Evolutionary conservation across 202 grass and related monocot genomes (phyloP), one percentile per base, ranked within the genome.

Genomic region (Eragrostis tef): DNA sequence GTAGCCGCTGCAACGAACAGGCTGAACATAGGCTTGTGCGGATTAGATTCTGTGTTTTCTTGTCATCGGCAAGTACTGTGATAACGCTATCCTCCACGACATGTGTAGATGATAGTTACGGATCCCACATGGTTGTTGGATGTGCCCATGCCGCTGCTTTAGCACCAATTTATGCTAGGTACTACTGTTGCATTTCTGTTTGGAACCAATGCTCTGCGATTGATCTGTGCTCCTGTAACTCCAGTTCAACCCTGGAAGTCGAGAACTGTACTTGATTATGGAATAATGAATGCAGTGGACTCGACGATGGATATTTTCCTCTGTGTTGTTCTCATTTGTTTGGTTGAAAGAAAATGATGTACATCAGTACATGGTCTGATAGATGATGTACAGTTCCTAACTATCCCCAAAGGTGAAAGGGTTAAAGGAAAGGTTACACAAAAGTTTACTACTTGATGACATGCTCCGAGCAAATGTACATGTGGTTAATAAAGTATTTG

Each of bases 281-380:
- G 34, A 26, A 21, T 41, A 41, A 19, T 64, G 47, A 69, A 80
- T 48, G 21, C 2, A 70, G 54, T 16, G 57, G n/a, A 64, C 49
- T 71, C 58, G 39, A 50, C 11, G 6, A 1, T 26, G 24, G 58
- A 64, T 52, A 12, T 62, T 72, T 50, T 26, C 7, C 11, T 39
- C 11, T 64, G 48, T 73, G 22, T 84, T 21, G 48, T 13, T 70
- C 62, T 9, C 24, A 21, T 64, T 64, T 84, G 8, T 62, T 70
- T 26, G 22, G 41, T 64, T 64, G 5, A 64, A 65, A 46, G 77
- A 70, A 70, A 80, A 80, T 15, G 78, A 70, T 58, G 65, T 42
- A n/a, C 64, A 80, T 26, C 62, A 24, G 61, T 16, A 16, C 68
- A 64, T 27, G 56, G 16, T 45, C 60, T 71, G 75, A 42, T 52